These are phyloP conservation scores for Kwoniella bestiolae DNA, from an alignment of 768 basidiomycete genomes.

Conservation along the genomic window DNA sequence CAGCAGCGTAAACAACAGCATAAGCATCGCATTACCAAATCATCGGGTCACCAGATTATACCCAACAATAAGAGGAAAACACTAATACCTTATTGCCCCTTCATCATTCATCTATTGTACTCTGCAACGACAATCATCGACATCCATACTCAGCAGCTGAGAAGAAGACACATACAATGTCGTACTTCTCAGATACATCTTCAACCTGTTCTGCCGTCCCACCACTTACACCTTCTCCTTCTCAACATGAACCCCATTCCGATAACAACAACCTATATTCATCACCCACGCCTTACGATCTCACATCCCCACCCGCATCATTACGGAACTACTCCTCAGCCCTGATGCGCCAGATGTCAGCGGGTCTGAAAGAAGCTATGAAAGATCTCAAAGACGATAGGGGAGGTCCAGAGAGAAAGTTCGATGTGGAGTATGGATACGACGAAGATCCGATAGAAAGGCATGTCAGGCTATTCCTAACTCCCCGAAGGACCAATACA, in stretches of 20 bases:
- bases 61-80: neutral
- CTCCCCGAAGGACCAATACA: slow-evolving; percentile 16
- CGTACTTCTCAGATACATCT: slow-evolving; percentile 23
- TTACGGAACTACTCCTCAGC: slow-evolving; percentile 34
- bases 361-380: slow-evolving; percentile 36
- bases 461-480: slow-evolving; percentile 32
- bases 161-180: slow-evolving; percentile 8
- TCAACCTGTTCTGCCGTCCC: slow-evolving; percentile 18
- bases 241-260: neutral
- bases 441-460: slow-evolving; percentile 42
- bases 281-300: slow-evolving; percentile 13
- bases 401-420: slow-evolving; percentile 24
- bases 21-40: neutral
- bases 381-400: slow-evolving; percentile 36
- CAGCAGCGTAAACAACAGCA: no score
- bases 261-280: slow-evolving; percentile 1
- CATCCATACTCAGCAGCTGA: no score
- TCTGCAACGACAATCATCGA: neutral
- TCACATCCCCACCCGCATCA: slow-evolving; percentile 32
- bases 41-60: neutral
- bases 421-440: slow-evolving; percentile 31
- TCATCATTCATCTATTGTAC: neutral
- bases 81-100: neutral
- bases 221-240: slow-evolving; percentile 17
- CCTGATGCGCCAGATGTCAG: slow-evolving; percentile 24